phyloP scores from a whole-genome alignment of 805 yeast species.

The Metschnikowia reukaufii region DNA sequence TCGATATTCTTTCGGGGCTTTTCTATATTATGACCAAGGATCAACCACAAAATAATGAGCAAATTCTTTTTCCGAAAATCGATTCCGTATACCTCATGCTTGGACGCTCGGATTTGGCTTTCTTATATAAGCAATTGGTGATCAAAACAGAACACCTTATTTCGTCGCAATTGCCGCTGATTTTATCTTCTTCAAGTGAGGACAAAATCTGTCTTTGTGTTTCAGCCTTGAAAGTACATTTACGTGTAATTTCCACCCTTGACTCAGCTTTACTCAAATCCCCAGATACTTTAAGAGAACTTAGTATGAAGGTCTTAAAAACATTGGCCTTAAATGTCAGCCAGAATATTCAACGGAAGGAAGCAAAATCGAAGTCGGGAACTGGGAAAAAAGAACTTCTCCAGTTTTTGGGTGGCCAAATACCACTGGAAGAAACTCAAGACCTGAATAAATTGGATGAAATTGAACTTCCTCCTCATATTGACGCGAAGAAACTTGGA shows the following conservation, averaged over 20 bases:
- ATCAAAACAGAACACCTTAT: constrained; percentile 30
- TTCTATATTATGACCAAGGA: constrained; percentile 14
- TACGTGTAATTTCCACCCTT: constrained; percentile 16
- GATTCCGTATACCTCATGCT: constrained; percentile 6
- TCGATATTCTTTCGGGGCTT: constrained; percentile 32
- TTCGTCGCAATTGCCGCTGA: constrained; percentile 24
- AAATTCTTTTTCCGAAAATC: constrained; percentile 5
- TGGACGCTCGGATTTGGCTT: constrained; percentile 10
- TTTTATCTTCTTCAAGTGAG: constrained; percentile 32
- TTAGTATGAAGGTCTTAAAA: neutral
- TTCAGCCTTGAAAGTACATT: constrained; percentile 33
- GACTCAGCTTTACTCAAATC: constrained; percentile 11
- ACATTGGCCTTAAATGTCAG: neutral
- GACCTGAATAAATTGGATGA: constrained; percentile 30
- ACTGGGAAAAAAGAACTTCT: constrained; percentile 18
- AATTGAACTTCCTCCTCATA: constrained; percentile 38
- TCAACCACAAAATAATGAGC: constrained; percentile 5
- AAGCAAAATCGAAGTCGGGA: neutral
- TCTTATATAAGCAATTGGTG: constrained; percentile 18
- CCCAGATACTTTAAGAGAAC: neutral
- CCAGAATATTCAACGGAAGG: neutral
- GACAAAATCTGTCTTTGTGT: constrained; percentile 30
- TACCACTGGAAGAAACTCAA: neutral
- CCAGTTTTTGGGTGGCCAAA: constrained; percentile 9
- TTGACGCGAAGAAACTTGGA: constrained; percentile 33